These are phyloP conservation scores for Saccharomyces hybrid DNA, from an alignment of 1,139 yeast species.

Conservation along the genomic window DNA sequence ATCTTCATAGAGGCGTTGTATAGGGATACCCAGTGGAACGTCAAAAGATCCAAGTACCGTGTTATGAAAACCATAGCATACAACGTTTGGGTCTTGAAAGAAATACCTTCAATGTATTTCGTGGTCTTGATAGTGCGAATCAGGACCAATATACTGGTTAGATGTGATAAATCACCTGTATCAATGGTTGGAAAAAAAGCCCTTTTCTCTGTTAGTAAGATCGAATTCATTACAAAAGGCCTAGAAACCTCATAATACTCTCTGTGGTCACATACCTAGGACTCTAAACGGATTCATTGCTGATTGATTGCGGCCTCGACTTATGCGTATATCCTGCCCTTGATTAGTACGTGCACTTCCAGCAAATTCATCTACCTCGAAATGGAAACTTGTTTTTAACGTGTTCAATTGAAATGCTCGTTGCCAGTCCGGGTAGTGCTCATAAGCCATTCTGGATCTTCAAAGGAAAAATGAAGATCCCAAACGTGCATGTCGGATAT, in stretches of 20 bases:
- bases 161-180: slow-evolving; percentile 70
- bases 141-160: slow-evolving; percentile 70
- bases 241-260: not conserved
- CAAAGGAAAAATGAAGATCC: not conserved
- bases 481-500: not conserved
- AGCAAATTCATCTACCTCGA: not conserved
- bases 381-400: not conserved
- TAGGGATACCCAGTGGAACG: slow-evolving; percentile 49
- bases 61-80: slow-evolving; percentile 73
- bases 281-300: slow-evolving; percentile 46
- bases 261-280: slow-evolving; percentile 18
- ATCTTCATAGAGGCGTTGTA: slow-evolving; percentile 80
- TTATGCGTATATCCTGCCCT: slow-evolving; percentile 4
- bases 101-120: slow-evolving; percentile 72
- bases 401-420: not conserved
- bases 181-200: not conserved
- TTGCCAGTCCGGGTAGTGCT: not conserved
- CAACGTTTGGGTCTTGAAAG: slow-evolving; percentile 78
- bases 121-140: slow-evolving; percentile 61
- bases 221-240: not conserved
- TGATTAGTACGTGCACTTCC: not conserved
- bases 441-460: not conserved
- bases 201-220: not conserved
- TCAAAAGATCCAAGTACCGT: slow-evolving; percentile 62
- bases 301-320: not conserved